phyloP scores from a whole-genome alignment of 176 grass and related monocot genomes.

The Aegilops speltoides region DNA sequence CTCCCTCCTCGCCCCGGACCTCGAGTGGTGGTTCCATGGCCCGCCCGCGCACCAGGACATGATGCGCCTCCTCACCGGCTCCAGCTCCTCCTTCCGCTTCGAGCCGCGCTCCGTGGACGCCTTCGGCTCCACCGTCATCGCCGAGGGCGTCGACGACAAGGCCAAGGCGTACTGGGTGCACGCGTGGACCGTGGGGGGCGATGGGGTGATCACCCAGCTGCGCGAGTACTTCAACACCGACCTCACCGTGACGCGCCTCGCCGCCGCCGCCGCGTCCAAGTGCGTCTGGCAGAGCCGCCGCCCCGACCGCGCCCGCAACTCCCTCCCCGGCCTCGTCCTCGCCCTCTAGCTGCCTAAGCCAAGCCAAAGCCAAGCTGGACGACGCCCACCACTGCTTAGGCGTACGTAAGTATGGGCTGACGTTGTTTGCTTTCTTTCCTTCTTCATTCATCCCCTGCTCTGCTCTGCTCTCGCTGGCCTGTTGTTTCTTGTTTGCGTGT shows the following conservation, averaged over 20 bases:
- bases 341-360: conserved; percentile 30
- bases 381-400: neutral
- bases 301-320: conserved; percentile 40
- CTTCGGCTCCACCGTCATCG: conserved; percentile 72
- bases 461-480: neutral
- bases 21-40: conserved; percentile 99
- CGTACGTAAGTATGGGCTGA: neutral
- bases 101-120: conserved; percentile 41
- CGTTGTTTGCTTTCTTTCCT: neutral
- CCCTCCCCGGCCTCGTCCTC: conserved; percentile 66
- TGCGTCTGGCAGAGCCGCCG: conserved; percentile 64
- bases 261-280: conserved; percentile 29
- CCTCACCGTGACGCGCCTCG: conserved; percentile 78
- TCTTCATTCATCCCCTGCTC: neutral
- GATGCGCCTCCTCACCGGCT: conserved; percentile 81
- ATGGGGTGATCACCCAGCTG: conserved; percentile 83
- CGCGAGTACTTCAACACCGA: conserved; percentile 94
- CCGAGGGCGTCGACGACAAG: conserved; percentile 38
- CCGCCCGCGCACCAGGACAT: conserved; percentile 81
- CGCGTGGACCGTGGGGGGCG: conserved; percentile 66
- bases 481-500: neutral
- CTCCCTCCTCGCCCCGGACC: conserved; percentile 61
- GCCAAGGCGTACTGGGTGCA: conserved; percentile 67
- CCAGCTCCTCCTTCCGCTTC: conserved; percentile 12
- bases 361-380: too few relatives aligned